phyloP scores from a whole-genome alignment of 345 rosid genomes.

The Boechera divaricarpa region DNA sequence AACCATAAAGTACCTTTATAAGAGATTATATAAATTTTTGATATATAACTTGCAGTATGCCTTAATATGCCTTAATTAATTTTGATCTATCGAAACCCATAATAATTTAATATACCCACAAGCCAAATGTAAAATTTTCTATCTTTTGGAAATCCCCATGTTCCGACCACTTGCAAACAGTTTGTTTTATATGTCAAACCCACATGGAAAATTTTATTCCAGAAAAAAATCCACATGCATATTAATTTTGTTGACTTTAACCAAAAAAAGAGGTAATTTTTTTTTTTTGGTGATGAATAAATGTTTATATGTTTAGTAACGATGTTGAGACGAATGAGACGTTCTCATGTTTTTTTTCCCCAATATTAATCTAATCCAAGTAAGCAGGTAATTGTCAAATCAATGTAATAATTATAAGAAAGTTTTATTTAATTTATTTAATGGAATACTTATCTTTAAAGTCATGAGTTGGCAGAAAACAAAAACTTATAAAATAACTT shows the following conservation, averaged over 20 bases:
- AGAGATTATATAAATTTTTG: background rate
- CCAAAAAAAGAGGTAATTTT: background rate
- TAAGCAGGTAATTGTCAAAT: constrained; percentile 28
- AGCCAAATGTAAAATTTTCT: background rate
- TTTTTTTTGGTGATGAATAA: background rate
- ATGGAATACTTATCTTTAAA: constrained; percentile 29
- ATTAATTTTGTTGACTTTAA: too few species aligned
- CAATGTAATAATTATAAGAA: constrained; percentile 1
- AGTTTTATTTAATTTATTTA: background rate
- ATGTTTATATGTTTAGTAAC: background rate
- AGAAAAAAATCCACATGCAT: background rate
- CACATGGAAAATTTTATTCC: constrained; percentile 3
- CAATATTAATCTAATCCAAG: background rate
- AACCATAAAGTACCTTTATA: background rate
- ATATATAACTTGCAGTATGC: background rate
- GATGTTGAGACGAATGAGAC: constrained; percentile 2
- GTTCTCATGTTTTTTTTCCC: background rate
- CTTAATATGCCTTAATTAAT: background rate
- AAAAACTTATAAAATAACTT: background rate
- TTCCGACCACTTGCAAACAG: constrained; percentile 24
- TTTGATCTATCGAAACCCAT: background rate
- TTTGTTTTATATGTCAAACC: background rate
- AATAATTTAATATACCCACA: background rate
- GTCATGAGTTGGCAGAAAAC: background rate
- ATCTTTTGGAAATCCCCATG: background rate